Base-by-base conservation (phyloP, 495 filamentous ascomycete genomes). In the Neurospora sublineolata region DNA sequence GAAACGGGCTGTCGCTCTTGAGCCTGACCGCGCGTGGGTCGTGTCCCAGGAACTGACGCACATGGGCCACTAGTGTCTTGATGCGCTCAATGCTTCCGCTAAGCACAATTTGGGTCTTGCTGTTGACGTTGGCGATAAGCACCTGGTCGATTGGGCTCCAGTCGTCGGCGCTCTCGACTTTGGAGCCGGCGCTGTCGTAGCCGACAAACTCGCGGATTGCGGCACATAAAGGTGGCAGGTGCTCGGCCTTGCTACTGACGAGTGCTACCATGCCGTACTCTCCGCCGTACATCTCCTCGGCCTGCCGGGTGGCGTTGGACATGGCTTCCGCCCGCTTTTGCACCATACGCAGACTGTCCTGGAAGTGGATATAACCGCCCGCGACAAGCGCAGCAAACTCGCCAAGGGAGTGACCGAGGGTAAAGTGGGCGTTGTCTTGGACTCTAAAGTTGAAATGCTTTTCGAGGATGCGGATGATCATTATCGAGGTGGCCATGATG, bases 201-300 rank as follows among this genome's bases (percentile, higher is more conserved):
- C 89, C 91, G 30, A 97, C 84, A 73, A 97, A 97, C 68, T 93
- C 91, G 74, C 92, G 83, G 72, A 97, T 93, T 3, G 89, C 86
- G 64, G 83, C 82, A 72, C 97, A 89, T 44, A 98, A 81, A 8
- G 82, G 75, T 10, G 83, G 80, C 39, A 98, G 82, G 76, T 91
- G 91, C 68, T 87, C 85, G 10, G 91, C 87, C 76, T 97, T 93
- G 73, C 92, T 96, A 18, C 52, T 60, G 3, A 99, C 89, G 9
- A 97, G 82, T 11, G 95, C 95, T 23, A 97, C 89, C 95, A 98
- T 99, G 68, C 95, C 95, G 74, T 95, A 92, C 73, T 92, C 90
- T 36, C 91, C 92, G 68, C 89, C 91, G 58, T 87, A 87, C 72
- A 86, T 80, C 68, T 87, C 81, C 12, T 85, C 81, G 11, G 92